Evolutionary conservation across 148 eudicot genomes (phyloP), one percentile per base, ranked within the genome.

Genomic region (Arbutus unedo): DNA sequence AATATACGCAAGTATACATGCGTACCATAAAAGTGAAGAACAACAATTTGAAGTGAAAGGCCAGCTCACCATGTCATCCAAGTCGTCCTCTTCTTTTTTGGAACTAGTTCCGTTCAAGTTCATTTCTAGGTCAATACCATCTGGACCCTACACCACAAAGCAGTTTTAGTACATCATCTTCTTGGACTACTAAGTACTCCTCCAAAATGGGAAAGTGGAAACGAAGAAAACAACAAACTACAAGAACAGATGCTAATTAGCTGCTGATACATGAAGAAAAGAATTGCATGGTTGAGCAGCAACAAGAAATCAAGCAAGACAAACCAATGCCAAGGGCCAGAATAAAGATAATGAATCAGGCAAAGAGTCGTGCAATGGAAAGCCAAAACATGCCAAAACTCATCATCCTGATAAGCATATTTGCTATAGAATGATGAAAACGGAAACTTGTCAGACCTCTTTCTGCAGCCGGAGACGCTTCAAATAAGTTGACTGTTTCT

Each of bases 121-220:
- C 91, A 96, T 93, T 89, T 96, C 98, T 79, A 94, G 85, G 89
- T 96, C 99, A 80, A 90, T 88, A 38, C 98, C 97, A 88, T 96
- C 97, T 81, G 94, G 86, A 79, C 93, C 94, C 99, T 96, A 80
- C 87, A 89, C 66, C 78, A 85, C n/a, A 54, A 66, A 18, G 66
- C 56, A 66, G 79, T 44, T 5, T 81, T 54, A 81, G 57, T 67
- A 3, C 48, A 67, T 67, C 11, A 47, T 49, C 38, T 80, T 50
- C 75, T 41, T 13, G 45, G 23, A 79, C 56, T 49, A 13, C 16
- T 1, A 48, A 8, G 73, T 59, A 43, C 23, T 8, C 70, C 9
- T 23, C 18, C 38, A 31, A 31, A 54, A 76, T 51, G 38, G 56
- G 54, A 49, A 74, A 49, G 16, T 48, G 77, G 56, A n/a, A 48